Evolutionary conservation across 768 basidiomycete species (phyloP), one percentile per base, ranked within the genome.

Genomic region (Rhizopogon vulgaris): DNA sequence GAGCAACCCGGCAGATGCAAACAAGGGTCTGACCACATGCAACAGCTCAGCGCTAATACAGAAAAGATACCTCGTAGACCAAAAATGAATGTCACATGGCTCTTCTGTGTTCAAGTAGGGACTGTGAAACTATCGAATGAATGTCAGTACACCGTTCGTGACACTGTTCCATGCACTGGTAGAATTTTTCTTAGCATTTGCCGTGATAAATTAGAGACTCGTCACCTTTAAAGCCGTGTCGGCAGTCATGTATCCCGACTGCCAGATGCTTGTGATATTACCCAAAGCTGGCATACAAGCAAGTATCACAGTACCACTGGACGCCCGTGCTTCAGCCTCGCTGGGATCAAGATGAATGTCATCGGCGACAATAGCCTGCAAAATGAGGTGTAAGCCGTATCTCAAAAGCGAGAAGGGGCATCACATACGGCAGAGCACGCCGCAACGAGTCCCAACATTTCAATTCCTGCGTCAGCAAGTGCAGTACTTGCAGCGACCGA

Each of bases 401-500:
- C 48, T 34, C 28, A 36, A 25, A 53, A 3, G 5, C 10, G 39
- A 47, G 36, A 8, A 17, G 32, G 10, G n/a, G 12, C 30, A 22
- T 4, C 12, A 66, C 83, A 57, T 58, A 92, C 92, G 30, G 85
- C 85, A 27, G 89, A 79, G 58, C 88, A 90, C 0, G 94, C 87
- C 14, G 84, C 76, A 4, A 94, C 94, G 12, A 99, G 74, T 3
- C 93, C 96, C 38, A 85, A 67, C 78, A 98, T 83, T 58, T 95
- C 90, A 42, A 98, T 85, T 2, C 94, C 93, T 12, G 95, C 94
- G 64, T 95, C 85, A 8, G 92, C 93, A 3, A 98, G 76, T 7
- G 96, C 94, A 2, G 90, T 82, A 59, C 88, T 91, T 1, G 92
- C 90, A 15, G 94, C 95, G 6, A 92, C 80, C 9, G 87, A 75